phyloP scores from a whole-genome alignment of 208 protist genomes.

The Crithidia mellificae region DNA sequence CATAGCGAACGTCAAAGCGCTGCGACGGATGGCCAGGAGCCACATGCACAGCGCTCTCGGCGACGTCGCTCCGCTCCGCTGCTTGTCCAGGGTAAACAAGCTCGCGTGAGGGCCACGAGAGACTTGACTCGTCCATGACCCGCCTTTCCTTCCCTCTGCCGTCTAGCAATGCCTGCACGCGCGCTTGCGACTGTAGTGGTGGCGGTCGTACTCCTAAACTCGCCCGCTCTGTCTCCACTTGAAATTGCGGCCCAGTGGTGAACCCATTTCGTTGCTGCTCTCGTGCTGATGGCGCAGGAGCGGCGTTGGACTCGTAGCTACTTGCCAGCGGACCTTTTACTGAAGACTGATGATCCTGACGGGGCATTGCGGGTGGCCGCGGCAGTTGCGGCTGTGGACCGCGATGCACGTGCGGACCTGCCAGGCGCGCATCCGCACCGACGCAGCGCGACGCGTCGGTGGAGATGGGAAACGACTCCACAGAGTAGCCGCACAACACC shows the following conservation, averaged over 20 bases:
- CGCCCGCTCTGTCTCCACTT: background rate
- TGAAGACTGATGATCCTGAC: background rate
- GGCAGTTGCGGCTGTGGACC: background rate
- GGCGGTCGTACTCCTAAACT: background rate
- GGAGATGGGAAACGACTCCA: slow-evolving; percentile 20
- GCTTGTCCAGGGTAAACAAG: background rate
- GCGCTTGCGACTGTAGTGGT: too few species aligned
- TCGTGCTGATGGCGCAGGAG: too few species aligned
- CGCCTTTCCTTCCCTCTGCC: background rate
- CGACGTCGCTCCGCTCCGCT: background rate
- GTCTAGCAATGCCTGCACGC: too few species aligned
- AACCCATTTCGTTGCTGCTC: too few species aligned
- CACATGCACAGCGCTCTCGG: background rate
- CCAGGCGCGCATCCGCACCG: background rate
- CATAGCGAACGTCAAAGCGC: slow-evolving; percentile 1
- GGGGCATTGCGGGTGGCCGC: background rate
- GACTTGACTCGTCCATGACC: background rate
- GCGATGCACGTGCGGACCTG: background rate
- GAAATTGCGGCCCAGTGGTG: too few species aligned
- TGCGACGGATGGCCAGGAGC: background rate
- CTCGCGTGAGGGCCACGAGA: slow-evolving; percentile 7
- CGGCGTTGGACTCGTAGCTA: too few species aligned
- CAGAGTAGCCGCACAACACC: slow-evolving; percentile 28
- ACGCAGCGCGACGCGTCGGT: background rate
- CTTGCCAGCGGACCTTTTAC: background rate